These are phyloP conservation scores for Alliaria petiolata DNA, from an alignment of 345 rosid species.

Conservation along the genomic window DNA sequence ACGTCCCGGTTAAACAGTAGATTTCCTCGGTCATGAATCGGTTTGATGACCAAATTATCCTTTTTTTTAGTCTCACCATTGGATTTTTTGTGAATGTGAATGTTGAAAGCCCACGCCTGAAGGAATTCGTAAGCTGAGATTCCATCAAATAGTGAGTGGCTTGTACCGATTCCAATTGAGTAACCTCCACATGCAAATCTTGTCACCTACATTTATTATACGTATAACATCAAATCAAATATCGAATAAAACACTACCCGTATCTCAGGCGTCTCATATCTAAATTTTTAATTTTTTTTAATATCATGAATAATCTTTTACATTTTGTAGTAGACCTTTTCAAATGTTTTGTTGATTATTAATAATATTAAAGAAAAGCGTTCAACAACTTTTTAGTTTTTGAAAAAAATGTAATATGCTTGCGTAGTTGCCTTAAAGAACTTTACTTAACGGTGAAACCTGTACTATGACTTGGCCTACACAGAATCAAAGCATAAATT, in stretches of 20 bases:
- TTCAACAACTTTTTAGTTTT: neutral
- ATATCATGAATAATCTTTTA: neutral
- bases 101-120: conserved; percentile 49
- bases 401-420: neutral
- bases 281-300: no score
- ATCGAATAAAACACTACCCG: no score
- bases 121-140: conserved; percentile 53
- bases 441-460: neutral
- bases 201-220: conserved; percentile 45
- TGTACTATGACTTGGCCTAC: neutral
- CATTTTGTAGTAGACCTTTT: neutral
- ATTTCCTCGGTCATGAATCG: conserved; percentile 53
- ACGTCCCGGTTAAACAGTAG: conserved; percentile 22
- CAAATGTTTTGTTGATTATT: neutral
- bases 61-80: neutral
- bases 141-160: conserved; percentile 69
- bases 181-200: conserved; percentile 67
- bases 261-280: no score
- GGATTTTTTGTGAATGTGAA: conserved; percentile 27
- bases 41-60: conserved; percentile 23
- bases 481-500: neutral
- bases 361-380: neutral
- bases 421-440: neutral
- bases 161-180: conserved; percentile 57
- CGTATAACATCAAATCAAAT: neutral